Conservation (phyloP, 2,329 filamentous ascomycete genomes). For the Curvularia spicifera region DNA sequence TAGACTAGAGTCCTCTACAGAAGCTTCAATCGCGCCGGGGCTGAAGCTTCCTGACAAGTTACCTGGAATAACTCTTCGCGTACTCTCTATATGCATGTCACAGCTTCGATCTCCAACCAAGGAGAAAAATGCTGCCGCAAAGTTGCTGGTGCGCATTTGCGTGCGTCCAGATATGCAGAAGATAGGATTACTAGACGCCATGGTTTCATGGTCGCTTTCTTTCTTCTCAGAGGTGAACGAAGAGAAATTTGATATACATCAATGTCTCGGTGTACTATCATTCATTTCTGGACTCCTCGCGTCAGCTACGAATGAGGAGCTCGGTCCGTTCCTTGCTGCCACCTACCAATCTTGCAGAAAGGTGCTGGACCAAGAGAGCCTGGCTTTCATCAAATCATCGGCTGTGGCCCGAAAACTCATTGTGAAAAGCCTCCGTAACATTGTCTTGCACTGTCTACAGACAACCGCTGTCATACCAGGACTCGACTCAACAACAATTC, state of each 20-base stretch:
- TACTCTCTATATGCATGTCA: constrained; percentile 73
- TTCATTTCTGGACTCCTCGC: constrained; percentile 78
- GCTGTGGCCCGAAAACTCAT: constrained; percentile 81
- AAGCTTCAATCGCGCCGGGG: constrained; percentile 45
- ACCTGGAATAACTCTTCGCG: constrained; percentile 72
- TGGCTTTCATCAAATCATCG: constrained; percentile 68
- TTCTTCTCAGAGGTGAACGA: constrained; percentile 60
- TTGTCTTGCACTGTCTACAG: constrained; percentile 69
- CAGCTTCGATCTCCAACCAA: constrained; percentile 81
- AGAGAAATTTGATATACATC: constrained; percentile 66
- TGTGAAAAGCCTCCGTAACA: constrained; percentile 82
- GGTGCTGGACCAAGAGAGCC: constrained; percentile 61
- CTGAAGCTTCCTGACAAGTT: constrained; percentile 65
- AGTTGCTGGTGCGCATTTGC: constrained; percentile 79
- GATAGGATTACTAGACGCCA: constrained; percentile 69
- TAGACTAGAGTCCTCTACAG: constrained; percentile 43
- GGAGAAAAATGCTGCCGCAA: constrained; percentile 86
- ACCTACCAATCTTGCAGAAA: constrained; percentile 71
- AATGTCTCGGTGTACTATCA: constrained; percentile 77
- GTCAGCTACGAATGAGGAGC: constrained; percentile 75
- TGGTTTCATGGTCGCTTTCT: constrained; percentile 74
- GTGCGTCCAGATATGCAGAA: constrained; percentile 87
- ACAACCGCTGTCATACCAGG: constrained; percentile 37
- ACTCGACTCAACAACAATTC: constrained; percentile 47
- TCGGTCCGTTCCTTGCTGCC: constrained; percentile 68